Base-by-base conservation (phyloP, 1,284 basidiomycete genomes). In the Papiliotrema fonsecae region DNA sequence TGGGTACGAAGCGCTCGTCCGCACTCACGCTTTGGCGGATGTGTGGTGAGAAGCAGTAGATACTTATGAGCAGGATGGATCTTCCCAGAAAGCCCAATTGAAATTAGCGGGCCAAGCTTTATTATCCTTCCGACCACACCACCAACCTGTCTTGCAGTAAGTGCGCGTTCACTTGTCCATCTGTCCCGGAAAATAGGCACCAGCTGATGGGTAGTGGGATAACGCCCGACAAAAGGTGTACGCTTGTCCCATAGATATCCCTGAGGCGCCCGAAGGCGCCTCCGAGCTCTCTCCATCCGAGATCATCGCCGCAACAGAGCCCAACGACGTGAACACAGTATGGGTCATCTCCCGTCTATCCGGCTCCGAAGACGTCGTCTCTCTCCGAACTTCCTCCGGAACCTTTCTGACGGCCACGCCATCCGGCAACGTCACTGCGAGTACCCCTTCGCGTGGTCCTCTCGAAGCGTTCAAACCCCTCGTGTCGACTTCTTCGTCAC, bases 281-380 rank as follows among this genome's bases (percentile, higher is more conserved):
- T 56, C 62, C n/a, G 71, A 73, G 19, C 60, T 74, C 6, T 55
- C 57, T 14, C 26, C 57, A 7, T 51, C 59, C 19, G 71, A 74
- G 58, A 57, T 70, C 22, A 47, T 73, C 19, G 45, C 61, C 25
- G 55, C 65, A 6, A 55, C 70, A 28, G 74, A 70, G 58, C 77
- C 77, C 13, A 63, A 60, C 1, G 76, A 77, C 31, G 69, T 79
- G 11, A 70, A 76, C 54, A 74, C 76, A 40, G 77, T 79, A 9
- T 78, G 76, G 76, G 77, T 78, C 18, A 66, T 75, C 41, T 75
- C 76, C 1, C 60, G 76, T 24, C 58, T 78, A n/a, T 72, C 72
- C 10, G 77, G 77, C n/a, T 73, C 73, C 54, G 69, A 74, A 42
- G 72, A 70, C 42, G 68, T 74, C 18, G 59, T 78, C 42, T 76